Percentiles rank a stretch among this genome's conserved stretches.
These are phyloP conservation scores for Pleurotus tuber-regium DNA, from an alignment of 768 basidiomycete species.

Conservation along the genomic window DNA sequence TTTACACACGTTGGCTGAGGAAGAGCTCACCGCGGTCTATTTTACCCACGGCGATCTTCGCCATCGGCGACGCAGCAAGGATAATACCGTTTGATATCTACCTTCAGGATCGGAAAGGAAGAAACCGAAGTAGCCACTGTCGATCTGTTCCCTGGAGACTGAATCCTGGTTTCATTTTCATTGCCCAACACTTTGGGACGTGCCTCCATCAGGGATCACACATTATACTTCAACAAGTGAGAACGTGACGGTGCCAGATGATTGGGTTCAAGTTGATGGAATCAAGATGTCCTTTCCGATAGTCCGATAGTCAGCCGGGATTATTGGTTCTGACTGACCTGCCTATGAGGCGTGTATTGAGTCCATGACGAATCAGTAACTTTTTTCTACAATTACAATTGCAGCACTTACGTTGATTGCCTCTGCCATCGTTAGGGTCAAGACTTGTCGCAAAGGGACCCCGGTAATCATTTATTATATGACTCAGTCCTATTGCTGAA, in stretches of 20 bases:
- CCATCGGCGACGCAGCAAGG: no score
- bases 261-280: conserved; percentile 22
- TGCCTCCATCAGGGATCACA: background rate
- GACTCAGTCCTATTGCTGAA: conserved; percentile 23
- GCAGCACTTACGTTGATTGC: conserved; percentile 25
- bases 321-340: conserved; percentile 16
- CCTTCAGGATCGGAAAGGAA: no score
- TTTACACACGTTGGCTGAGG: no score
- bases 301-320: conserved; percentile 12
- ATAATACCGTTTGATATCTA: no score
- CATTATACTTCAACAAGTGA: no score
- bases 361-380: conserved; percentile 26
- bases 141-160: no score
- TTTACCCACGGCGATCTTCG: no score
- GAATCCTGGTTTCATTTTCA: no score
- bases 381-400: conserved; percentile 1
- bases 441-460: conserved; percentile 37
- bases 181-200: no score
- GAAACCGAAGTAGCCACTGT: no score
- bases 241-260: conserved; percentile 19
- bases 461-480: conserved; percentile 40
- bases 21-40: no score
- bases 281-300: background rate
- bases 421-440: conserved; percentile 37
- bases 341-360: conserved; percentile 25